phyloP scores from a whole-genome alignment of 345 rosid species.

The Ricinus communis region DNA sequence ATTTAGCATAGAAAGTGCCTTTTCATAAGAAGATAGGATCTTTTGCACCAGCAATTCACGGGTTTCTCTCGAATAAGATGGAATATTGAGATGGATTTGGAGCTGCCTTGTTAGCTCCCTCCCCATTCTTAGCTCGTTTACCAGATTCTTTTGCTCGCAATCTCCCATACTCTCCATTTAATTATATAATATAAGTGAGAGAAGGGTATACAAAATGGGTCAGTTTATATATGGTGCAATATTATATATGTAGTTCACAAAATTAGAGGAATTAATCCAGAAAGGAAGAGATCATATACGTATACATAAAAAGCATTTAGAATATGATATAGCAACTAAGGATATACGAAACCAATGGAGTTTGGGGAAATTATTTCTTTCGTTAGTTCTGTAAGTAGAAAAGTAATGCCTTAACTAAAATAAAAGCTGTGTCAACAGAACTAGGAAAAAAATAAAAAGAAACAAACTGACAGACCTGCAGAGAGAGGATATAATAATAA shows the following conservation, averaged over 20 bases:
- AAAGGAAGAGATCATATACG: too few relatives aligned
- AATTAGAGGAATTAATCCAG: background rate
- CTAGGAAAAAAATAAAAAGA: too few relatives aligned
- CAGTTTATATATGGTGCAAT: too few relatives aligned
- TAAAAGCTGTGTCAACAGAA: too few relatives aligned
- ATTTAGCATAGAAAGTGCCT: constrained; percentile 55
- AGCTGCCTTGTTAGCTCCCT: constrained; percentile 60
- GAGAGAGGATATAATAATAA: background rate
- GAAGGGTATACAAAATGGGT: too few relatives aligned
- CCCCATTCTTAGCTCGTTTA: constrained; percentile 58
- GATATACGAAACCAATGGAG: too few relatives aligned
- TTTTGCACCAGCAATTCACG: constrained; percentile 39
- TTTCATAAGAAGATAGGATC: constrained; percentile 63
- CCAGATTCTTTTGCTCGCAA: constrained; percentile 51
- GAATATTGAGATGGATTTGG: constrained; percentile 33
- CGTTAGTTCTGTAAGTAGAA: background rate
- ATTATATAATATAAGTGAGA: too few relatives aligned
- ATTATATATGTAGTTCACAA: background rate
- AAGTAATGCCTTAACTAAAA: too few relatives aligned
- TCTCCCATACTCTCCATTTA: constrained; percentile 45
- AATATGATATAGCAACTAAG: too few relatives aligned
- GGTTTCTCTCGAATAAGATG: constrained; percentile 49
- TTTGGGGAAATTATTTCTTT: background rate
- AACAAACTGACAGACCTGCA: background rate
- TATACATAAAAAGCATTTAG: too few relatives aligned